Percentiles rank a stretch among this genome's conserved stretches.
Evolutionary conservation across 2,329 filamentous ascomycete genomes (phyloP).

Genomic region (Didymella lethalis): DNA sequence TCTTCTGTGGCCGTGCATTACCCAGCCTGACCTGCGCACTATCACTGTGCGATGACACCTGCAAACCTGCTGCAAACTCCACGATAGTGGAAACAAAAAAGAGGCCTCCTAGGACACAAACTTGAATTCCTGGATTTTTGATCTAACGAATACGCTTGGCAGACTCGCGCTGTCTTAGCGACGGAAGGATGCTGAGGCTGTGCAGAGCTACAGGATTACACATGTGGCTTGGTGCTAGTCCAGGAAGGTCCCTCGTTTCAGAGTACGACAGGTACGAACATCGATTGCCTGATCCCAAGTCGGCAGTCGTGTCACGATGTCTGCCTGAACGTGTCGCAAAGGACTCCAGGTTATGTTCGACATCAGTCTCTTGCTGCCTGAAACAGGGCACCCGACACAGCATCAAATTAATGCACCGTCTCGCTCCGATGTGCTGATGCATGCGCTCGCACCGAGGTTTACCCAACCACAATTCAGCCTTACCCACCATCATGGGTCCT

Average conservation of each 20-base stretch:
- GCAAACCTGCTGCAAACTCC: not conserved
- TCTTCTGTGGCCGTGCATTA: constrained; percentile 8
- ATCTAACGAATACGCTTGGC: constrained; percentile 2
- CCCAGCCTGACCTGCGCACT: not conserved
- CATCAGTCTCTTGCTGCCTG: constrained; percentile 6
- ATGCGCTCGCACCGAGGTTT: constrained; percentile 11
- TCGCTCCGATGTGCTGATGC: constrained; percentile 7
- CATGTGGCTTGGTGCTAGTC: constrained; percentile 11
- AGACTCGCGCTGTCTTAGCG: not conserved
- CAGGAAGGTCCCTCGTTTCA: constrained; percentile 15
- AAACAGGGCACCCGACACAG: constrained; percentile 4
- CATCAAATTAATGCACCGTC: constrained; percentile 10
- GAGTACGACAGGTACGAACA: constrained; percentile 7
- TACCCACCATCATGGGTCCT: constrained; percentile 40
- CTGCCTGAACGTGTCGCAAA: constrained; percentile 5
- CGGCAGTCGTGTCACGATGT: not conserved
- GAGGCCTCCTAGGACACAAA: not conserved
- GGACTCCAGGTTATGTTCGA: not conserved
- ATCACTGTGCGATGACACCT: not conserved
- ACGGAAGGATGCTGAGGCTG: constrained; percentile 16
- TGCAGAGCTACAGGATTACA: constrained; percentile 9
- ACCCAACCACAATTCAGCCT: constrained; percentile 43
- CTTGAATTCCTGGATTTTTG: not conserved
- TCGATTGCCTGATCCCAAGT: not conserved
- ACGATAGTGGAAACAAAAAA: not conserved